These are phyloP conservation scores for Albizia julibrissin DNA, from an alignment of 306 rosid species.

Conservation along the genomic window DNA sequence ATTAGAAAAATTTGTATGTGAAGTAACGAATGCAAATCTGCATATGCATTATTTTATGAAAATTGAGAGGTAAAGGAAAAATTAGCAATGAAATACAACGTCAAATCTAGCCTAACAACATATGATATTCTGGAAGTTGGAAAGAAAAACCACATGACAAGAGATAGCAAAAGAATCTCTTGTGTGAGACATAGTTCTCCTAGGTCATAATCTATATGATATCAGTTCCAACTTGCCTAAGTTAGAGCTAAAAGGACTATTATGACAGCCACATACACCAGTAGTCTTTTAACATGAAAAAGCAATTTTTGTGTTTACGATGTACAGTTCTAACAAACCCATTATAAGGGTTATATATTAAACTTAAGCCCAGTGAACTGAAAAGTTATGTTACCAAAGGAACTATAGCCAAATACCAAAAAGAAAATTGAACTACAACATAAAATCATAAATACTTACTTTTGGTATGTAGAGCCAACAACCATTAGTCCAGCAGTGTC, in stretches of 20 bases:
- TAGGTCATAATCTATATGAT: background rate
- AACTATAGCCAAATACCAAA: background rate
- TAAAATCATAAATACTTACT: conserved; percentile 41
- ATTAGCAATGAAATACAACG: background rate
- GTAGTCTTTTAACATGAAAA: background rate
- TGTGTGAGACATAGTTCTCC: background rate
- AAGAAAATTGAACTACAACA: conserved; percentile 10
- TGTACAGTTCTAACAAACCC: background rate
- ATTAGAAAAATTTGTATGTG: background rate
- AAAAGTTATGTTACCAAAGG: conserved; percentile 16
- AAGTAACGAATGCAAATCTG: background rate
- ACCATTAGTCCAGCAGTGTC: conserved; percentile 92
- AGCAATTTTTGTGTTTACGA: background rate
- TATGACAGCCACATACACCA: background rate
- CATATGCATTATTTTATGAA: background rate
- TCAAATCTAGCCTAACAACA: background rate
- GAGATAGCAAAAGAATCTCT: conserved; percentile 7
- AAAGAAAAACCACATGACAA: background rate
- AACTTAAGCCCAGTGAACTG: background rate
- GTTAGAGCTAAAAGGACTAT: background rate
- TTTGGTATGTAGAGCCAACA: conserved; percentile 84
- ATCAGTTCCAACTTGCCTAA: background rate
- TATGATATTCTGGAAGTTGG: background rate
- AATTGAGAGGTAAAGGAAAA: conserved; percentile 1
- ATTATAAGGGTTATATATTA: background rate